Base-by-base conservation (phyloP, 306 rosid species). In the Glycine latifolia region DNA sequence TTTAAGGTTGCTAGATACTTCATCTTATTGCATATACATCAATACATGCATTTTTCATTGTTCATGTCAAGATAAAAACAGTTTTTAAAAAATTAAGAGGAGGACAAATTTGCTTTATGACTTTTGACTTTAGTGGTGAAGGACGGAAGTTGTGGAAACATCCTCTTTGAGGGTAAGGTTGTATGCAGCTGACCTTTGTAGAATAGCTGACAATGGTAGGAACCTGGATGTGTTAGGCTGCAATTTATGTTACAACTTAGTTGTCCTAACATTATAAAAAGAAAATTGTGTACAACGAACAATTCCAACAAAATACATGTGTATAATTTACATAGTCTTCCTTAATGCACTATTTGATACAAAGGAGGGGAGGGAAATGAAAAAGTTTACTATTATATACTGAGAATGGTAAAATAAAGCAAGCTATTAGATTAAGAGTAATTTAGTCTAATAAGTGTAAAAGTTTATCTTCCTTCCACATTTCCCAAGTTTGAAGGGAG, bases 91-190 rank as follows among this genome's bases (percentile, higher is more conserved):
- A 44, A 48, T 67, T 60, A 33, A 67, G 77, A 12, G 11, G 73
- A 68, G 67, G 26, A 72, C 55, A 50, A 46, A 71, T 31, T 78
- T 65, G 41, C 7, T 61, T 60, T 74, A 7, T 74, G 58, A 44
- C 69, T 56, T 66, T 35, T 65, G 61, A 81, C 52, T 53, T 26
- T 61, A 8, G 20, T 20, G 31, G 70, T 54, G 6, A 13, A 0
- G 5, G 14, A 26, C 2, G 59, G 39, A 14, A 65, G 67, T 50
- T 46, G 14, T 49, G 53, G 72, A 68, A 68, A 67, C 37, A 76
- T 14, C 78, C 82, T 75, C 41, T 65, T 17, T 62, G 33, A 26
- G 65, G 58, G 53, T 62, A 72, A 62, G 37, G 13, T 62, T 81
- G 14, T 11, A 50, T n/a, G 54, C 46, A 33, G 26, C 58, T 53